Conservation (phyloP, 164 flowering plant species). For the Nelumbo lutea region DNA sequence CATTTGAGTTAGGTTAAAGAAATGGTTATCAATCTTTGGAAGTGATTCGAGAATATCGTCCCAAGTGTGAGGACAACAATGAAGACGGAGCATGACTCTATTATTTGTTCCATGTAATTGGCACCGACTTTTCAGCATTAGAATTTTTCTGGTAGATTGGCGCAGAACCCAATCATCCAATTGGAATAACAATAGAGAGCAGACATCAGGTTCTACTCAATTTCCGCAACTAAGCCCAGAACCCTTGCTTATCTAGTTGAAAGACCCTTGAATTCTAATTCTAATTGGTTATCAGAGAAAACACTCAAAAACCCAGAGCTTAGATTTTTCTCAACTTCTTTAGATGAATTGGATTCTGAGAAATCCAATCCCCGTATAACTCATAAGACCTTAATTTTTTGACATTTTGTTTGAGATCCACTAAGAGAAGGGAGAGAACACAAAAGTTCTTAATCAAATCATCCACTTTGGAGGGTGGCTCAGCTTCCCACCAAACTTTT, state of each 20-base stretch:
- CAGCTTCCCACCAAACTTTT: too few relatives aligned
- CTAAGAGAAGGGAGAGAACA: too few relatives aligned
- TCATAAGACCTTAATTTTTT: too few relatives aligned
- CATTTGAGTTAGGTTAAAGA: constrained; percentile 38
- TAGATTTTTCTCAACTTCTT: constrained; percentile 13
- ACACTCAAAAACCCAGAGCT: constrained; percentile 1
- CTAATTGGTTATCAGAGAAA: not conserved
- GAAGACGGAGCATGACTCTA: constrained; percentile 33
- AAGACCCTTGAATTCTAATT: not conserved
- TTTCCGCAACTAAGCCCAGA: too few relatives aligned
- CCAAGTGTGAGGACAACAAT: constrained; percentile 44
- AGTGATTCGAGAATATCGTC: constrained; percentile 64
- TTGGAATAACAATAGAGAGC: constrained; percentile 24
- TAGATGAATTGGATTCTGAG: not conserved
- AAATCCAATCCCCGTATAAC: not conserved
- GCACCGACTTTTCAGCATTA: constrained; percentile 28
- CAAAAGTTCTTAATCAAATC: too few relatives aligned
- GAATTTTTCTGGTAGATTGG: constrained; percentile 68
- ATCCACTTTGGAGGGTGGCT: too few relatives aligned
- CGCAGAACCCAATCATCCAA: constrained; percentile 89
- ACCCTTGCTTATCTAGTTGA: too few relatives aligned
- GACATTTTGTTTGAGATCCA: too few relatives aligned
- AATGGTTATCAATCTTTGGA: constrained; percentile 57
- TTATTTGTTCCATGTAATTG: constrained; percentile 30
- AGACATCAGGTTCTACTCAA: not conserved